Evolutionary conservation across 2,329 filamentous ascomycete species (phyloP).

Genomic region (Camillea tinctor): DNA sequence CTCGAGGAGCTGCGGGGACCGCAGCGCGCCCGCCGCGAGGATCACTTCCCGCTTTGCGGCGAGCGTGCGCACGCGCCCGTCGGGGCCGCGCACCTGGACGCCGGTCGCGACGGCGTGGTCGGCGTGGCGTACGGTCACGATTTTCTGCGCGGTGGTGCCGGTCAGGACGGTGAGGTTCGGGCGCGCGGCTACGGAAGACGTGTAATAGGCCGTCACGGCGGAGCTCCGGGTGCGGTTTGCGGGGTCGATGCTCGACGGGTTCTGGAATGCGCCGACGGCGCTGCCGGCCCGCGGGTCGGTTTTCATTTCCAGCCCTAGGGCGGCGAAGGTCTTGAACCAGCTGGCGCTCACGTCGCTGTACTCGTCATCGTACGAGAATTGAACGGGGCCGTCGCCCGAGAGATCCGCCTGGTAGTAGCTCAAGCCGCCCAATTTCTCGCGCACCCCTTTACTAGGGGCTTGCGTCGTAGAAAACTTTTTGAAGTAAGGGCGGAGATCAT

Average conservation of each 20-base stretch:
- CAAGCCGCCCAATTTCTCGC: conserved; percentile 15
- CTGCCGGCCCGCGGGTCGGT: conserved; percentile 33
- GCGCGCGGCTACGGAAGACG: conserved; percentile 30
- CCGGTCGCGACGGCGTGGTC: conserved; percentile 32
- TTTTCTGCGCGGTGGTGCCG: conserved; percentile 34
- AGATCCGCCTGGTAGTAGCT: conserved; percentile 33
- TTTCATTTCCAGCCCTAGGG: conserved; percentile 33
- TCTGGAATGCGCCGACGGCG: conserved; percentile 34
- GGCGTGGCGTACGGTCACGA: conserved; percentile 28
- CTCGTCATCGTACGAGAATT: conserved; percentile 37
- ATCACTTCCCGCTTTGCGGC: conserved; percentile 37
- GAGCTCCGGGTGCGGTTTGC: conserved; percentile 34
- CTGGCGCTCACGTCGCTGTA: conserved; percentile 33
- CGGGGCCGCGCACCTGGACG: conserved; percentile 30
- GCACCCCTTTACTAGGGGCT: conserved; percentile 14
- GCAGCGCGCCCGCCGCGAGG: conserved; percentile 39
- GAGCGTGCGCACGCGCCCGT: conserved; percentile 18
- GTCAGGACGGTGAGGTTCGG: conserved; percentile 36
- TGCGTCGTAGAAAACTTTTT: conserved; percentile 20
- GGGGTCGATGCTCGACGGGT: conserved; percentile 32
- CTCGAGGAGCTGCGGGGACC: conserved; percentile 37
- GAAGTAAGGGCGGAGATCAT: conserved; percentile 21
- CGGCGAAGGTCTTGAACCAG: conserved; percentile 38
- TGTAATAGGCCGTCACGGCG: conserved; percentile 35
- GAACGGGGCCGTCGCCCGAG: conserved; percentile 34